Base-by-base conservation (phyloP, 2,329 filamentous ascomycete genomes). In the Samsoniella hepiali region DNA sequence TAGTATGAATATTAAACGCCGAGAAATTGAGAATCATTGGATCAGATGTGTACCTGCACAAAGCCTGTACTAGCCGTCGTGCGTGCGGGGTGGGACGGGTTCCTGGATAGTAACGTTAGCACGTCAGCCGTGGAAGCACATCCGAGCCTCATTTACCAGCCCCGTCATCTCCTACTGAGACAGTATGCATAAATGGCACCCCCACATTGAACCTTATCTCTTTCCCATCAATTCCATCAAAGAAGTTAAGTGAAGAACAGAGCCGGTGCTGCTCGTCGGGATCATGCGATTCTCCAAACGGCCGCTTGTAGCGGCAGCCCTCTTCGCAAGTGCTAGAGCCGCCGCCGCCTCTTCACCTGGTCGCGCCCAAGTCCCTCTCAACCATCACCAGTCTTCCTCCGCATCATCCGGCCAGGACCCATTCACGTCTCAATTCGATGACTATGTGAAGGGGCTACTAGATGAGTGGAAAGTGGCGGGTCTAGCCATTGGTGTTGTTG, bases 381-480 rank as follows among this genome's bases (percentile, higher is more conserved):
- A 32, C 4, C 51, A 50, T n/a, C 17, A 9, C 15, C 40, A 17
- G 3, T n/a, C 22, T 17, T 5, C 44, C 22, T 32, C 34, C 8
- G 32, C 15, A 22, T 55, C 59, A 17, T 27, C 32, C 10, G 38
- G 9, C 3, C 29, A 45, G 13, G 61, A 58, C 58, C 68, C 67
- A 1, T 63, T 70, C 32, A 67, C 62, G 5, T 31, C 58, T 11
- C 63, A 63, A 9, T 65, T 68, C 17, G 58, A 55, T 31, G 22
- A 53, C 3, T 66, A 63, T 32, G 57, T 65, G 11, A 47, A 65
- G 6, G 27, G 54, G 7, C 32, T 60, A 2, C 64, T 74, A 15
- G 61, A 71, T 2, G 55, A 75, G 55, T 83, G 76, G 76, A 76
- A 81, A 56, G 77, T 82, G 9, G 80, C 82, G 1, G 82, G 81